Evolutionary conservation across 2,329 filamentous ascomycete genomes (phyloP).

Genomic region (Penicillium sp.): DNA sequence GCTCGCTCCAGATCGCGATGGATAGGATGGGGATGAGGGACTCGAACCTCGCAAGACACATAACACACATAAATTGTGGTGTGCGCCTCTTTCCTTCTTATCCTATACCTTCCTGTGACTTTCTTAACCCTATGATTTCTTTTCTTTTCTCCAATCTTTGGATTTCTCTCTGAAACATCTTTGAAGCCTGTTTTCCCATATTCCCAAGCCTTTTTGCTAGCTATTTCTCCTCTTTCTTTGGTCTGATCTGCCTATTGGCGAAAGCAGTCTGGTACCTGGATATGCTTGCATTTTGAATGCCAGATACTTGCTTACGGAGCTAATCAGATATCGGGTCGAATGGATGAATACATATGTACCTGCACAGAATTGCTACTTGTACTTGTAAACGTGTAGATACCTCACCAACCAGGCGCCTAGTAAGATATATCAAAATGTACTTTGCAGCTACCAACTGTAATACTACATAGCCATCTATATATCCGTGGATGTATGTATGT

Average conservation of each 20-base stretch:
- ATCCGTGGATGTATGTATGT: too few relatives aligned
- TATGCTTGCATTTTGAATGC: not conserved
- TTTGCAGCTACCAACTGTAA: not conserved
- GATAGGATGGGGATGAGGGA: not conserved
- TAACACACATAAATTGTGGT: not conserved
- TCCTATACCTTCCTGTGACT: not conserved
- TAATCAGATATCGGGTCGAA: not conserved
- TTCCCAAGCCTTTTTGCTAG: conserved; percentile 17
- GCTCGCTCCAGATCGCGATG: not conserved
- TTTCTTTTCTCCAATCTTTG: conserved; percentile 4
- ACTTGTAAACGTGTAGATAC: not conserved
- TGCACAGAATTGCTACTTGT: not conserved
- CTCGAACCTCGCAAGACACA: not conserved
- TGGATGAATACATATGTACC: not conserved
- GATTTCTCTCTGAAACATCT: not conserved
- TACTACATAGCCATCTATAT: too few relatives aligned
- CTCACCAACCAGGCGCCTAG: too few relatives aligned
- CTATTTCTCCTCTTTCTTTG: conserved; percentile 5
- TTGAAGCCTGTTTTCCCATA: conserved; percentile 17
- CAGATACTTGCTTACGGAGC: not conserved
- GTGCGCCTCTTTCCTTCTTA: not conserved
- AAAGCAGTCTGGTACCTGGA: not conserved
- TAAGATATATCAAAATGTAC: not conserved
- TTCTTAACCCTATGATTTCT: conserved; percentile 1
- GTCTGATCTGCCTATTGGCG: not conserved